Conservation (phyloP, 2,329 filamentous ascomycete genomes). For the Penicillium sp. region DNA sequence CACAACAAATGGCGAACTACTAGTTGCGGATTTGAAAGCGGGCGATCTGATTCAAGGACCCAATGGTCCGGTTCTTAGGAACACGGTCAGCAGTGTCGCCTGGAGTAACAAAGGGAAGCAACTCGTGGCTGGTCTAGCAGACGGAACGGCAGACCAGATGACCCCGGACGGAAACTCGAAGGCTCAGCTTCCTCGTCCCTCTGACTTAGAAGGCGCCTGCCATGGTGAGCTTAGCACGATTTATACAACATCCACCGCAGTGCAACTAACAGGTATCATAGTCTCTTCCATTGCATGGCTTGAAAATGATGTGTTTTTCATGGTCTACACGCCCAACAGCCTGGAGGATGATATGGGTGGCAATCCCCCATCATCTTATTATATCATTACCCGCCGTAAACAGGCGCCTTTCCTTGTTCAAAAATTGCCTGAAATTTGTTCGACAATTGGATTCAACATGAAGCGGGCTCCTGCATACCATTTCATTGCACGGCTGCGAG, state of each 20-base stretch:
- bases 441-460: conserved; percentile 56
- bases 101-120: conserved; percentile 96
- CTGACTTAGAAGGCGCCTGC: conserved; percentile 56
- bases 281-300: conserved; percentile 83
- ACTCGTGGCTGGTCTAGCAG: conserved; percentile 73
- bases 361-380: conserved; percentile 63
- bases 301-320: conserved; percentile 76
- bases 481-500: conserved; percentile 67
- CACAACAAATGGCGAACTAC: conserved; percentile 70
- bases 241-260: background rate
- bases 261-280: conserved; percentile 16
- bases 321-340: conserved; percentile 63
- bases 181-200: conserved; percentile 71
- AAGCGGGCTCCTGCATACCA: conserved; percentile 66
- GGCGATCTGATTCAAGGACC: conserved; percentile 52
- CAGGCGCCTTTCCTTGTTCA: conserved; percentile 62
- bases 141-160: conserved; percentile 78
- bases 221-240: conserved; percentile 53
- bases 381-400: conserved; percentile 66
- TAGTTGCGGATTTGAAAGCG: conserved; percentile 74
- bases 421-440: conserved; percentile 67
- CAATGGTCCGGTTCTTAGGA: conserved; percentile 62
- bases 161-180: conserved; percentile 72
- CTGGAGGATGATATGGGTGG: conserved; percentile 49
- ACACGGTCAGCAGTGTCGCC: conserved; percentile 72